Evolutionary conservation across 768 basidiomycete genomes (phyloP).

Genomic region (Kwoniella botswanensis): DNA sequence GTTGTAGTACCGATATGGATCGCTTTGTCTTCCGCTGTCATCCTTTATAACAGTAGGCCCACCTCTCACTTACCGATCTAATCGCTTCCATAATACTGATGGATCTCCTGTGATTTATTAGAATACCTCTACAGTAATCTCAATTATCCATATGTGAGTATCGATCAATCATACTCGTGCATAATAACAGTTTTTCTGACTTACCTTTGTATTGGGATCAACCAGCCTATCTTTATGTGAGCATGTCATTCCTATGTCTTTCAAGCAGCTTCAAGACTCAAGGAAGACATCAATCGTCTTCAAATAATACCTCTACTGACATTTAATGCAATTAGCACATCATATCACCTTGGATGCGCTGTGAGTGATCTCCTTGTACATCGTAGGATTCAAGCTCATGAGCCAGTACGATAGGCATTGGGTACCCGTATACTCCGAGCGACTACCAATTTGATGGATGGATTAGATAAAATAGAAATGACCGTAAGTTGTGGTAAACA

Average conservation of each 20-base stretch:
- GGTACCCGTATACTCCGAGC: conserved; percentile 51
- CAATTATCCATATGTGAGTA: conserved; percentile 76
- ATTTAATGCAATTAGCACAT: conserved; percentile 34
- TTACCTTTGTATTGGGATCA: conserved; percentile 3
- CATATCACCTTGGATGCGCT: conserved; percentile 54
- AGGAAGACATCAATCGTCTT: too few species aligned
- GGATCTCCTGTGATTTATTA: background rate
- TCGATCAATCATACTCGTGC: conserved; percentile 76
- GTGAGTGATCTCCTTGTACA: conserved; percentile 27
- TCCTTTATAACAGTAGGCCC: conserved; percentile 92
- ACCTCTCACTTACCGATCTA: conserved; percentile 64
- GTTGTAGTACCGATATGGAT: conserved; percentile 81
- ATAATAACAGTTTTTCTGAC: conserved; percentile 62
- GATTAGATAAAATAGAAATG: conserved; percentile 54
- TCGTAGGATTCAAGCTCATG: conserved; percentile 5
- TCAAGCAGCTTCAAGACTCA: too few species aligned
- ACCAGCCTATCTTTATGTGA: conserved; percentile 54
- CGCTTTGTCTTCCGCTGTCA: conserved; percentile 79
- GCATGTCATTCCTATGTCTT: background rate
- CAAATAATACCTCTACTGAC: background rate
- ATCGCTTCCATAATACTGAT: conserved; percentile 2
- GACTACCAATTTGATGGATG: conserved; percentile 55
- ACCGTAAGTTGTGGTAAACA: conserved; percentile 37
- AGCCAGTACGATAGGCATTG: conserved; percentile 36
- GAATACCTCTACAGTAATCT: conserved; percentile 65